A percentile compares a stretch with the other conserved stretches of the same genome.
Conservation (phyloP, 371 early-diverging fungal genomes). For the Zancudomyces culisetae region DNA sequence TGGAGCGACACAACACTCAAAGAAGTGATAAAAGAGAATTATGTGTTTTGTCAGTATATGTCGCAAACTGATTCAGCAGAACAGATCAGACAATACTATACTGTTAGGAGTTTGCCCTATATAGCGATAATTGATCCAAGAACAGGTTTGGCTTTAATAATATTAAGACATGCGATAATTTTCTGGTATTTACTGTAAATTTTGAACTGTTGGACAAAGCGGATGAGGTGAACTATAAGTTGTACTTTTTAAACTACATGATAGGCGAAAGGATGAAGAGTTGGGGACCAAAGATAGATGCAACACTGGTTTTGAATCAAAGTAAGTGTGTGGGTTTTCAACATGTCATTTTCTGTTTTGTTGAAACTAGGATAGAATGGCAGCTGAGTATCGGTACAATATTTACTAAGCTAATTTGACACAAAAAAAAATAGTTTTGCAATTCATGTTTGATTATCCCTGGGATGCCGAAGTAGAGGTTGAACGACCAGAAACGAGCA, state of each 20-base stretch:
- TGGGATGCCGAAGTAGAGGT: too few relatives aligned
- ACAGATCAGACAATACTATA: slow-evolving; percentile 51
- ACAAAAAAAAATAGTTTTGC: too few relatives aligned
- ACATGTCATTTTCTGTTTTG: too few relatives aligned
- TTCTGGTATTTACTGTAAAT: too few relatives aligned
- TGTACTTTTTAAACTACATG: not conserved
- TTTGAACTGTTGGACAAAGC: too few relatives aligned
- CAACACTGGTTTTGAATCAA: not conserved
- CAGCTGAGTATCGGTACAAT: too few relatives aligned
- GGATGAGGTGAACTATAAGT: too few relatives aligned
- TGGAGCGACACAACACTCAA: slow-evolving; percentile 67
- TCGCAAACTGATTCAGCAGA: slow-evolving; percentile 47
- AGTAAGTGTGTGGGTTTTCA: too few relatives aligned
- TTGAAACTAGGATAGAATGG: too few relatives aligned
- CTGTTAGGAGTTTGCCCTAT: slow-evolving; percentile 50
- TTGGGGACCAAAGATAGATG: not conserved
- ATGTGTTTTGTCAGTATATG: slow-evolving; percentile 63
- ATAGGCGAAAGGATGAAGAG: not conserved
- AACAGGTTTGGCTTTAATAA: slow-evolving; percentile 37
- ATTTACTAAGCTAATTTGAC: too few relatives aligned
- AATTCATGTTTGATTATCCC: not conserved
- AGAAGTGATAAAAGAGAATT: slow-evolving; percentile 52
- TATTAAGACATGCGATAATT: too few relatives aligned
- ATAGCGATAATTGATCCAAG: slow-evolving; percentile 74
- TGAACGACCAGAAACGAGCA: too few relatives aligned